phyloP scores from a whole-genome alignment of 345 rosid species.

The Gossypium ekmanianum region DNA sequence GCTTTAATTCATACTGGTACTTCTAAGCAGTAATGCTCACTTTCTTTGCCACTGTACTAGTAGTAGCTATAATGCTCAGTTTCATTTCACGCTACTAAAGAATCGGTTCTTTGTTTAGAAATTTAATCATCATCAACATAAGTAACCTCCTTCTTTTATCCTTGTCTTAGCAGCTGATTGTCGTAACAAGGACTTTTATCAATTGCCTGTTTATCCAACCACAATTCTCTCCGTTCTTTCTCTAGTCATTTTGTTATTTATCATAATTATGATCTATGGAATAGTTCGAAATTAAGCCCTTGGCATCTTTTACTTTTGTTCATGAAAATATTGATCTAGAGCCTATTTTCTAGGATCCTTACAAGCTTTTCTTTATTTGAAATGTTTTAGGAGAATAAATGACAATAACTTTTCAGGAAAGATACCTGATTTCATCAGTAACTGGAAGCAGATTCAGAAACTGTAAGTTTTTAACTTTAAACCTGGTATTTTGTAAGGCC shows the following conservation, averaged over 20 bases:
- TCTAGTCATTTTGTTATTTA: background rate
- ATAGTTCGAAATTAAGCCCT: background rate
- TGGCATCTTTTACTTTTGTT: background rate
- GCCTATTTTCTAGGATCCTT: background rate
- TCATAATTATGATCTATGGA: background rate
- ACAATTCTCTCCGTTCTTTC: background rate
- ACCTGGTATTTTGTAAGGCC: background rate
- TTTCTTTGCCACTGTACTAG: background rate
- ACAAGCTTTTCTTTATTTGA: conserved; percentile 14
- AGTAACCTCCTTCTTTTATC: background rate
- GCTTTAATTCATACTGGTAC: background rate
- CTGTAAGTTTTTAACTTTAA: conserved; percentile 41
- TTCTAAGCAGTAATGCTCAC: background rate
- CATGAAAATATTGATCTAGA: background rate
- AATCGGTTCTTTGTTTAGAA: background rate
- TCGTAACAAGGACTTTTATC: background rate
- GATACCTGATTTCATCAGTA: conserved; percentile 61
- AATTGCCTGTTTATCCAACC: background rate
- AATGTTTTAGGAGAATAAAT: conserved; percentile 58
- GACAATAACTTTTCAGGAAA: conserved; percentile 66
- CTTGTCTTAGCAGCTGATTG: background rate
- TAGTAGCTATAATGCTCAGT: background rate
- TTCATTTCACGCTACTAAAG: background rate
- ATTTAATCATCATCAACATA: background rate
- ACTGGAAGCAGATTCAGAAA: conserved; percentile 59